A percentile compares a stretch with the other conserved stretches of the same genome.
Evolutionary conservation across 306 rosid species (phyloP).

Genomic region (Glycine soja): DNA sequence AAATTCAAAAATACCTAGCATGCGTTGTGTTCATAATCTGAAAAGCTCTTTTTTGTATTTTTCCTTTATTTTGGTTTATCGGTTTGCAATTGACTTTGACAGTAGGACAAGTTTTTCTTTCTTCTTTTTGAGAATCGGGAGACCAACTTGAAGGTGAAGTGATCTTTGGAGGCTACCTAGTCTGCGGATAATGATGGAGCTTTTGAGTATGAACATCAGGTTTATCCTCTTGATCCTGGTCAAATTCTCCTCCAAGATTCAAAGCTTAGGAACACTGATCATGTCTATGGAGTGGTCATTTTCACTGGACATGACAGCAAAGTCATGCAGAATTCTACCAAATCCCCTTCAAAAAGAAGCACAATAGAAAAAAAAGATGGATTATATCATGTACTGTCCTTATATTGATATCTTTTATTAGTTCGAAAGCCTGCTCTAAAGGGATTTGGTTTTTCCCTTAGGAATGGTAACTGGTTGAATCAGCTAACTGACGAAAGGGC

Average conservation of each 20-base stretch:
- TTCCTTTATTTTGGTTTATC: too few species aligned
- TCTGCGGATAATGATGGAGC: conserved; percentile 69
- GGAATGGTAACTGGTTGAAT: conserved; percentile 81
- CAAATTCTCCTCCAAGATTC: conserved; percentile 96
- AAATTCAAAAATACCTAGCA: too few species aligned
- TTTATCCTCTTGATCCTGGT: conserved; percentile 84
- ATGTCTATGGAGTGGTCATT: conserved; percentile 88
- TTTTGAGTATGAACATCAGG: conserved; percentile 72
- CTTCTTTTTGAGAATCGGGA: conserved; percentile 48
- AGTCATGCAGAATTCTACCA: conserved; percentile 96
- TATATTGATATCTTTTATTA: conserved; percentile 74
- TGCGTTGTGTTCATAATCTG: too few species aligned
- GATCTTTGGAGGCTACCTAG: conserved; percentile 85
- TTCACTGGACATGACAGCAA: conserved; percentile 98
- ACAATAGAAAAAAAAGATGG: conserved; percentile 86
- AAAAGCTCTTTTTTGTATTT: too few species aligned
- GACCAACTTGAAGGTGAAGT: conserved; percentile 94
- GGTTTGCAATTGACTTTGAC: too few species aligned
- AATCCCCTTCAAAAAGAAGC: conserved; percentile 97
- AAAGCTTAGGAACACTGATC: conserved; percentile 88
- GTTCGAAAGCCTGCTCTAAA: conserved; percentile 71
- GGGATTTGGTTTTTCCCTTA: conserved; percentile 89
- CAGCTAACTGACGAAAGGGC: too few species aligned
- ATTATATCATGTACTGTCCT: conserved; percentile 84
- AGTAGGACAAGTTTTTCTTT: too few species aligned